These are phyloP conservation scores for Ustanciosporium gigantosporum DNA, from an alignment of 1,284 basidiomycete genomes.

Conservation along the genomic window DNA sequence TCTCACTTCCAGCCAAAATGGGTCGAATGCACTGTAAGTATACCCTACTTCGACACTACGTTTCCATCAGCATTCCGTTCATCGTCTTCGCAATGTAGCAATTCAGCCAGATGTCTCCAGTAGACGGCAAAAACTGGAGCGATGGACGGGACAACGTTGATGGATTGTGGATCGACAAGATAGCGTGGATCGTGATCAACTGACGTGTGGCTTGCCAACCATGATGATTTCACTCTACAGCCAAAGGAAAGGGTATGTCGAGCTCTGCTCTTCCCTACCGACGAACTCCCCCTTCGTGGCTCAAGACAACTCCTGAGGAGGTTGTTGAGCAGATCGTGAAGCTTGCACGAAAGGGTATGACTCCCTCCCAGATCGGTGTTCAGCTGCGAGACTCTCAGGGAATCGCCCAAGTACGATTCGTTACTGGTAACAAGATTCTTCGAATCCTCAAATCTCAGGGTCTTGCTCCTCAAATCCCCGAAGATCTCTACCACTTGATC, in stretches of 20 bases:
- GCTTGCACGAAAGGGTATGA: conserved; percentile 95
- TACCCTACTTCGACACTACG: conserved; percentile 1
- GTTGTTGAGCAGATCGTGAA: conserved; percentile 96
- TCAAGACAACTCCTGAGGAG: conserved; percentile 93
- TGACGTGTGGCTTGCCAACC: not conserved
- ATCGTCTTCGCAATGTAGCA: too few species aligned
- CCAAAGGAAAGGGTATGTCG: conserved; percentile 62
- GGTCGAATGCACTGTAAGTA: conserved; percentile 60
- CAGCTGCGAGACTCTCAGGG: conserved; percentile 97
- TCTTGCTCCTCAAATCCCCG: conserved; percentile 94
- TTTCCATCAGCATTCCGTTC: too few species aligned
- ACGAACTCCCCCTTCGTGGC: conserved; percentile 91
- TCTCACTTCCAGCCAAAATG: conserved; percentile 48
- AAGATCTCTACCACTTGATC: conserved; percentile 99
- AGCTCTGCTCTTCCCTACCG: conserved; percentile 97
- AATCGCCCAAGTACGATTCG: conserved; percentile 90
- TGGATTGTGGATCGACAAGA: too few species aligned
- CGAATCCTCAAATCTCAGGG: conserved; percentile 95
- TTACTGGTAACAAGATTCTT: conserved; percentile 99
- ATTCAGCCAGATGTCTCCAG: too few species aligned
- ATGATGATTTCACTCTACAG: conserved; percentile 4
- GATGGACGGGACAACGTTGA: too few species aligned
- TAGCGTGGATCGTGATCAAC: too few species aligned
- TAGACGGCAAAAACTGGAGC: too few species aligned
- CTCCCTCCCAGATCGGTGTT: conserved; percentile 97